Evolutionary conservation across 2,329 filamentous ascomycete genomes (phyloP), one percentile per base, ranked within the genome.

Genomic region (Colletotrichum godetiae): DNA sequence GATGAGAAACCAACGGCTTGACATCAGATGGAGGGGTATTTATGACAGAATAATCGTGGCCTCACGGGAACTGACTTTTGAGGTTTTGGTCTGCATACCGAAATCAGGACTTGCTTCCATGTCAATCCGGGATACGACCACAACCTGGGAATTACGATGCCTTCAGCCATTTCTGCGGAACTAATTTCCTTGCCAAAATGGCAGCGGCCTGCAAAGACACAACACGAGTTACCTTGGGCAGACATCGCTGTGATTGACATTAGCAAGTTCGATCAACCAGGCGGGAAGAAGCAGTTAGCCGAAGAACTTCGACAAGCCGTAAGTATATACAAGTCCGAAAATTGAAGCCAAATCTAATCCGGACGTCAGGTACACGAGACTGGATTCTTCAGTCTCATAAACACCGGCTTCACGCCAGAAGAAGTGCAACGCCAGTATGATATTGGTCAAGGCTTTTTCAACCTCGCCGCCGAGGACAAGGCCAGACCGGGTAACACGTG

Each of bases 341-440:
- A 13, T 33, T 24, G 5, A 24, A 3, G 15, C 22, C n/a, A 5
- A 8, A 49, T 49, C 31, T 66, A 10, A 60, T 13, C 7, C 6
- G 24, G 59, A 5, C 13, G 5, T 2, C 46, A 79, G 79, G 78
- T 79, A 11, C 78, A 78, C 33, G 67, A 75, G 19, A 79, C 77
- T 75, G 87, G 88, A 2, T 86, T 89, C 81, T 90, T 89, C 78
- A 88, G 88, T 70, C 83, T 89, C 8, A 87, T 86, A 37, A 88
- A 89, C 78, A 89, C 87, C 58, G 87, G 87, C 67, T 82, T 90
- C 64, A 82, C 78, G 4, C 84, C 88, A 73, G 87, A 88, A 31
- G 83, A 88, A 74, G 83, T 90, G 10, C 84, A 89, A 74, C 81
- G 83, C 8, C 88, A 90, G 72, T 90, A 89, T 74, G 87, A 87